phyloP scores from a whole-genome alignment of 1,139 yeast species.

The Candida sp. region DNA sequence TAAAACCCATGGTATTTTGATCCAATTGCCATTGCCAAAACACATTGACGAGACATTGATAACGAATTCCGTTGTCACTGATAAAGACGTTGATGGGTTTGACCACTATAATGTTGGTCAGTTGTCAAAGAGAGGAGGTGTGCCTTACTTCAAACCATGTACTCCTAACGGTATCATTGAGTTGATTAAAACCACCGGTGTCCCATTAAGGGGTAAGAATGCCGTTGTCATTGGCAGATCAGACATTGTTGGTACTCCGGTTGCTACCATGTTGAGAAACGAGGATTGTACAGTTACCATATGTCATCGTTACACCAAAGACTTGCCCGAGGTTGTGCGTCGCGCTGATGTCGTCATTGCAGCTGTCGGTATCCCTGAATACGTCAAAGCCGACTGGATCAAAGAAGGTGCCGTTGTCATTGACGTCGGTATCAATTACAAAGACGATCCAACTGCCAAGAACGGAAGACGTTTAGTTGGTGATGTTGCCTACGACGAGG shows the following conservation, averaged over 20 bases:
- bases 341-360: conserved; percentile 77
- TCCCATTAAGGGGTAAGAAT: conserved; percentile 62
- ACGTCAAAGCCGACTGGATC: conserved; percentile 73
- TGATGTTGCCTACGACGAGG: conserved; percentile 71
- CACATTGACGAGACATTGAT: conserved; percentile 71
- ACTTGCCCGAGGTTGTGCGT: conserved; percentile 55
- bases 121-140: conserved; percentile 73
- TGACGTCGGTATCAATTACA: conserved; percentile 82
- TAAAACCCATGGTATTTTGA: conserved; percentile 68
- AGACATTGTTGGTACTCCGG: conserved; percentile 84
- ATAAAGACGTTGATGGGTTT: conserved; percentile 83
- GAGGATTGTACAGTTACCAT: conserved; percentile 79
- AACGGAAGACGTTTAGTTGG: conserved; percentile 75
- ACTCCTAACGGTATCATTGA: conserved; percentile 82
- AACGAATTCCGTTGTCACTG: conserved; percentile 69
- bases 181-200: conserved; percentile 65
- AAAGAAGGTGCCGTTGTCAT: conserved; percentile 72
- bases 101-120: conserved; percentile 80
- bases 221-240: conserved; percentile 85
- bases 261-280: conserved; percentile 71
- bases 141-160: conserved; percentile 74
- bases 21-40: conserved; percentile 75
- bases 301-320: conserved; percentile 63
- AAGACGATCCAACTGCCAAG: conserved; percentile 64
- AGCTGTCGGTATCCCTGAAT: conserved; percentile 77